phyloP scores from a whole-genome alignment of 208 protist genomes.

The Leishmania gerbilli region DNA sequence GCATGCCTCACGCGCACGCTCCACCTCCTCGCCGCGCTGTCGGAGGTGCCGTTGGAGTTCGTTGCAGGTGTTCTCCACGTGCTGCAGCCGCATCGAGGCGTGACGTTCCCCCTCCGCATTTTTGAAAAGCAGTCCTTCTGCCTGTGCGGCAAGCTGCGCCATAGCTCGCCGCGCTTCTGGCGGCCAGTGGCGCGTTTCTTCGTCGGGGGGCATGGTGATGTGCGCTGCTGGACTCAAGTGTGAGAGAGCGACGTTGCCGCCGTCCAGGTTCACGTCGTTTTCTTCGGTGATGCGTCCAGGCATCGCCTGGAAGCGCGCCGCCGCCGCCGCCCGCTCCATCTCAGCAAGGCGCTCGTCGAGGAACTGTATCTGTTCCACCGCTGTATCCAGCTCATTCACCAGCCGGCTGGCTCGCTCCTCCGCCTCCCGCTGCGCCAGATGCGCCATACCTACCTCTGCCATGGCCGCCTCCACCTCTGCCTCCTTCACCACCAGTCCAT shows the following conservation, averaged over 20 bases:
- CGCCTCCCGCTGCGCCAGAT: conserved; percentile 64
- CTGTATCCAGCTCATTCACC: conserved; percentile 59
- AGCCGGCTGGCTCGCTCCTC: conserved; percentile 63
- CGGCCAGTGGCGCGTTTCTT: conserved; percentile 48
- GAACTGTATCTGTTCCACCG: conserved; percentile 72
- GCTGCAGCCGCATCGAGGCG: conserved; percentile 46
- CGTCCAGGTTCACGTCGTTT: not conserved
- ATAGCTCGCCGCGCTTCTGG: conserved; percentile 46
- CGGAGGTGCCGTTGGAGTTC: conserved; percentile 44
- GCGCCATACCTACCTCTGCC: conserved; percentile 62
- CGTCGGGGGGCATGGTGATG: conserved; percentile 25
- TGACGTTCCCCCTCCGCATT: conserved; percentile 56
- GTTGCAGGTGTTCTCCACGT: conserved; percentile 46
- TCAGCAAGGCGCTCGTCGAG: conserved; percentile 77
- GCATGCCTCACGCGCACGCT: conserved; percentile 39
- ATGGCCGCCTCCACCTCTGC: conserved; percentile 53
- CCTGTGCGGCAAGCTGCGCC: conserved; percentile 46
- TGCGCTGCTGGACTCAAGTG: not conserved
- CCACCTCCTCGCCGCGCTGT: conserved; percentile 31
- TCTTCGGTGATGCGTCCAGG: conserved; percentile 10
- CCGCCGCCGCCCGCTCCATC: conserved; percentile 56
- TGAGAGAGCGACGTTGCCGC: not conserved
- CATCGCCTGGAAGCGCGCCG: conserved; percentile 39
- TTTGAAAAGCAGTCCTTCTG: conserved; percentile 50
- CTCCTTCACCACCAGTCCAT: conserved; percentile 33